Evolutionary conservation across 495 filamentous ascomycete genomes (phyloP).

Genomic region (Amniculicola lignicola): DNA sequence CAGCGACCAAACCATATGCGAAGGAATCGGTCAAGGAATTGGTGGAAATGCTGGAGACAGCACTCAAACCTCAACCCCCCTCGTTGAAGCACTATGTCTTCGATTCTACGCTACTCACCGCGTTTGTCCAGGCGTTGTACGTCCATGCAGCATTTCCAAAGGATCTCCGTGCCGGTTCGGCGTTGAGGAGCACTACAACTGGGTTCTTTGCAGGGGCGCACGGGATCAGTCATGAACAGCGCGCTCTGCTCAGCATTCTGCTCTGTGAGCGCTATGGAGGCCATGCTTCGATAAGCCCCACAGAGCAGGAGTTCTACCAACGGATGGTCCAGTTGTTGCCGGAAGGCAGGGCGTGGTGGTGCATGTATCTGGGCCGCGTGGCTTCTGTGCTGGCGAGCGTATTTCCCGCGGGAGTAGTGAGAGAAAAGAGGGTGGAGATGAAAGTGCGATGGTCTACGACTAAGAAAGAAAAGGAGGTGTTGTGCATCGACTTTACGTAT

Average conservation of each 20-base stretch:
- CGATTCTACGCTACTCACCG: constrained; percentile 22
- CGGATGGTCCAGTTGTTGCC: constrained; percentile 50
- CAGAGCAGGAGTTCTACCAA: constrained; percentile 48
- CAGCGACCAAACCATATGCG: constrained; percentile 55
- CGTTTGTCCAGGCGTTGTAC: constrained; percentile 29
- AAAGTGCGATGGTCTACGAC: constrained; percentile 10
- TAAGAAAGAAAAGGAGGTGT: constrained; percentile 37
- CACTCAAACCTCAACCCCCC: constrained; percentile 43
- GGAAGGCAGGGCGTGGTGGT: constrained; percentile 57
- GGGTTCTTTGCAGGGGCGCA: constrained; percentile 63
- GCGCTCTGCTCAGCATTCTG: constrained; percentile 68
- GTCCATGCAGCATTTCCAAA: constrained; percentile 25
- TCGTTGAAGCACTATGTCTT: constrained; percentile 17
- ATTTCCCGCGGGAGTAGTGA: constrained; percentile 53
- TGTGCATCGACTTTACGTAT: constrained; percentile 35
- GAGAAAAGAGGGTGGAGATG: constrained; percentile 34
- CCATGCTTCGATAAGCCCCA: constrained; percentile 50
- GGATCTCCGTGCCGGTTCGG: constrained; percentile 58
- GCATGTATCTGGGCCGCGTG: constrained; percentile 57
- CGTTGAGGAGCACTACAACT: constrained; percentile 68
- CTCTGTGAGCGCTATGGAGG: constrained; percentile 76
- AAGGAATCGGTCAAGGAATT: constrained; percentile 44
- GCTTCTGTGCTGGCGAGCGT: constrained; percentile 46
- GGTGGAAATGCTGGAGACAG: constrained; percentile 45
- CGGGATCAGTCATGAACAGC: constrained; percentile 67